These are phyloP conservation scores for Solanum piurae DNA, from an alignment of 257 asterid genomes.

Conservation along the genomic window DNA sequence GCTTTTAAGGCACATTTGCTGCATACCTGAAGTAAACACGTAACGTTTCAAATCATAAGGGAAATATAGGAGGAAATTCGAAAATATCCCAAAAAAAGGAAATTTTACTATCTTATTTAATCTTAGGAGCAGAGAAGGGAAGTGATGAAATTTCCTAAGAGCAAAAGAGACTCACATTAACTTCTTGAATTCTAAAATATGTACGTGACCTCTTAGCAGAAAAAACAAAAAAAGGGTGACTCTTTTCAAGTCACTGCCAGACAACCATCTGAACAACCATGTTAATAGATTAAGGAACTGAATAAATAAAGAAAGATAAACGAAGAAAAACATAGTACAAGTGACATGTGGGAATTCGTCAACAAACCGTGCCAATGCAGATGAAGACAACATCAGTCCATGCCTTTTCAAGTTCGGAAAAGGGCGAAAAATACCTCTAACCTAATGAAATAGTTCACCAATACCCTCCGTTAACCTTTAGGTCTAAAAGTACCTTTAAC, in stretches of 20 bases:
- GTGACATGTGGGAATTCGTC: neutral
- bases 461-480: neutral
- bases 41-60: neutral
- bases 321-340: neutral
- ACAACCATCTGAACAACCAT: conserved; percentile 59
- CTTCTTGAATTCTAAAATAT: conserved; percentile 58
- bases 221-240: conserved; percentile 34
- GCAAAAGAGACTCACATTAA: conserved; percentile 27
- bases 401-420: neutral
- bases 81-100: neutral
- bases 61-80: neutral
- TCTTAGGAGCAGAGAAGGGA: neutral
- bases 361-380: neutral
- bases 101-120: neutral
- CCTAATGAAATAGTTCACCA: neutral
- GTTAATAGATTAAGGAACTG: conserved; percentile 7
- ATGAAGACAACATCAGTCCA: neutral
- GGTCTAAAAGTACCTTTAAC: neutral
- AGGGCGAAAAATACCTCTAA: neutral
- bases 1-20: conserved; percentile 41
- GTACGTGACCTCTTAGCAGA: conserved; percentile 58
- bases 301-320: neutral
- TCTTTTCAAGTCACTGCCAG: conserved; percentile 67
- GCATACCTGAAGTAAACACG: conserved; percentile 53
- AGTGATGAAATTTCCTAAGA: neutral